Base-by-base conservation (phyloP, 2,329 filamentous ascomycete species). In the Pestalotiopsis sp. region DNA sequence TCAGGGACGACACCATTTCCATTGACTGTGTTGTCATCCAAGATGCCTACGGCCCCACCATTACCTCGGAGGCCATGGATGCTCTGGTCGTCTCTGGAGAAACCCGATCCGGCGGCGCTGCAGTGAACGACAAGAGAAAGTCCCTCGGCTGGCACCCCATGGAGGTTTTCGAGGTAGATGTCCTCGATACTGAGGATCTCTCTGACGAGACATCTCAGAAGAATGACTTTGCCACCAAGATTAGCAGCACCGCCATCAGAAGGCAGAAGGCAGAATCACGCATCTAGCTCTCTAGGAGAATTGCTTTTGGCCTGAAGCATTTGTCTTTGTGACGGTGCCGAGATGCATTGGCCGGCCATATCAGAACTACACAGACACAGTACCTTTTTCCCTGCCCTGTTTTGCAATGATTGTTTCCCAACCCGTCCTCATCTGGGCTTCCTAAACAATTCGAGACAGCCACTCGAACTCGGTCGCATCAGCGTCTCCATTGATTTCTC, bases 41-140 rank as follows among this genome's bases (percentile, higher is more conserved):
- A 74, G 95, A 99, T 78, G 88, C 92, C 0, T 98, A 92, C 80
- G 96, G 96, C 0, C 96, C 96, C 3, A 98, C 96, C 0, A 93
- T 97, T 70, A 93, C 93, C 0, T 91, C 95, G 68, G 87, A 93
- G 78, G 83, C 86, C 38, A 92, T 98, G 71, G 90, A 92, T 59
- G 93, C 91, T 0, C 85, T 99, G 67, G 91, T 97, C 3, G 90
- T 98, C 5, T 98, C 95, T 5, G 91, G 89, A 13, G 96, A 99
- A 83, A 98, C 96, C 17, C 88, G 93, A 66, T 86, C 90, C 1
- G 96, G 96, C 41, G 96, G 95, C 4, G 84, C 89, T 69, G 93
- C 93, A 0, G 93, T 99, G 73, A 99, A 99, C 77, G 87, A 92
- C n/a, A 93, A 91, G 78, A 88, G 96, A 59, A 82, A 76, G 36